Percentiles rank a stretch among this genome's conserved stretches.
phyloP scores from a whole-genome alignment of 495 filamentous ascomycete genomes.

The Tuber borchii region DNA sequence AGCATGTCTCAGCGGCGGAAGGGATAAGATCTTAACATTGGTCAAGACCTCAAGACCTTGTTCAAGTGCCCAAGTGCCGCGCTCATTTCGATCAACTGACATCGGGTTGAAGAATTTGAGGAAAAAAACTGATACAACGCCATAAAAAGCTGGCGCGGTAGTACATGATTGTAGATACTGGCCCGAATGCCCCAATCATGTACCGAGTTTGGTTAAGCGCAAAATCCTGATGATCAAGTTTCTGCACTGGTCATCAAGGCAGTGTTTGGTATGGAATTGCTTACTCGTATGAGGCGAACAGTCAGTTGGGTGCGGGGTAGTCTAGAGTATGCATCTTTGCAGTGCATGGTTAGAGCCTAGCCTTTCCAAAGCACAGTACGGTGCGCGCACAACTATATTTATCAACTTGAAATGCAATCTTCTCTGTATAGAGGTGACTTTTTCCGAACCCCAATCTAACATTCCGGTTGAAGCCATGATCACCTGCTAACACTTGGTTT shows the following conservation, averaged over 20 bases:
- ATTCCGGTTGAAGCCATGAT: not conserved
- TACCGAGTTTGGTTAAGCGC: not conserved
- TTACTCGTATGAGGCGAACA: not conserved
- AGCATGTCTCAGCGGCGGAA: no score
- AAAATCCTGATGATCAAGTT: not conserved
- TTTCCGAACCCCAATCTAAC: no score
- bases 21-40: not conserved
- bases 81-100: not conserved
- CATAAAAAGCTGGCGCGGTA: not conserved
- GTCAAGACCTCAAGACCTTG: not conserved
- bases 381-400: not conserved
- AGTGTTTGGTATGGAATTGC: not conserved
- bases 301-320: not conserved
- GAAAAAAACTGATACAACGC: not conserved
- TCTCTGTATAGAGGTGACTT: not conserved
- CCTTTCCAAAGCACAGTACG: not conserved
- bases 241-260: not conserved
- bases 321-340: not conserved
- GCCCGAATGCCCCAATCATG: not conserved
- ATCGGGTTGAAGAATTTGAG: not conserved
- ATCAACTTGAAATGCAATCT: not conserved
- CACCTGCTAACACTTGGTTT: not conserved
- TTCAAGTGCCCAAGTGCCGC: not conserved
- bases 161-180: not conserved
- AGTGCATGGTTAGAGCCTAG: not conserved